Evolutionary conservation across 441 rosid species (phyloP), one percentile per base, ranked within the genome.

Genomic region (Adansonia madagascariensis): DNA sequence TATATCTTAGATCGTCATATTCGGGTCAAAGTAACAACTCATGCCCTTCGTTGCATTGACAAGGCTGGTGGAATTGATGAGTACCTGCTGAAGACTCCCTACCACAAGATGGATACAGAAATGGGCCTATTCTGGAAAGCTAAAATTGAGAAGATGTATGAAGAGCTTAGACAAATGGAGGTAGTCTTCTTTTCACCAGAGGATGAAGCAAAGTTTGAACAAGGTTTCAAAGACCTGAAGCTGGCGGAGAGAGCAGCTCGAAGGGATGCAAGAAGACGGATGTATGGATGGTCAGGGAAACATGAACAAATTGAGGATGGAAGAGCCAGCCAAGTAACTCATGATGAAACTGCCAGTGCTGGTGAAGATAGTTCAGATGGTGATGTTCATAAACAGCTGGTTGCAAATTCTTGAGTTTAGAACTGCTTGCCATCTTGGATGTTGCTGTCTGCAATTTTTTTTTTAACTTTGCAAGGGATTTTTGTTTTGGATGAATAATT

Each of bases 51-150:
- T 31, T 96, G 97, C 92, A 90, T 96, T 15, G 99, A 96, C 86
- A 96, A 94, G 85, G 98, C 92, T 53, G 99, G 98, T 61, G 99
- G 99, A 27, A 88, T 96, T n/a, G 99, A 96, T 59, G 99, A 96
- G 88, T 94, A 96, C 84, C 80, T 96, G 77, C 89, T 96, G 52
- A 94, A 90, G 83, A 94, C 98, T 77, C 99, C 99, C 3, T 94
- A 91, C 84, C 89, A 91, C 18, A 92, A 94, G 86, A 94, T 96
- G 98, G 94, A 94, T 85, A 89, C 98, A 7, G 98, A 92, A 81
- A 85, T 91, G 87, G 98, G 98, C 64, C 88, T 96, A 17, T 84
- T 77, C 72, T 94, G 99, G 99, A 96, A 96, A 85, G 81, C 97
- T 56, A 92, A 92, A 87, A 87, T 94, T 1, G 99, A 96, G 90